phyloP scores from a whole-genome alignment of 495 filamentous ascomycete species.

The Clohesyomyces aquaticus region DNA sequence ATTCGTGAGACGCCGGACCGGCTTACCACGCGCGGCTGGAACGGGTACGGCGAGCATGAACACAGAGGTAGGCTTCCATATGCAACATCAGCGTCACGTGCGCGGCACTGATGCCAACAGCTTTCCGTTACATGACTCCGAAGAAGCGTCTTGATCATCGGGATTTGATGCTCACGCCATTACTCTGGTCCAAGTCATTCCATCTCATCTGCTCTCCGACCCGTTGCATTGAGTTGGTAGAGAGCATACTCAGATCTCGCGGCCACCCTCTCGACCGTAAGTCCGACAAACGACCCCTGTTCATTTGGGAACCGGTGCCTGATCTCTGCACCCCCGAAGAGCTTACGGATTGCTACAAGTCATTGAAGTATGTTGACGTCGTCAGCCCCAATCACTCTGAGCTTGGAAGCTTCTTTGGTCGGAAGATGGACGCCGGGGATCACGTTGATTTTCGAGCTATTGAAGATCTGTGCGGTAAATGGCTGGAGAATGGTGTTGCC shows the following conservation, averaged over 20 bases:
- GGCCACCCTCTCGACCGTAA: constrained; percentile 6
- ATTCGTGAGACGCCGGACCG: constrained; percentile 68
- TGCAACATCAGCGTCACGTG: constrained; percentile 3
- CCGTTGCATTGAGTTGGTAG: constrained; percentile 75
- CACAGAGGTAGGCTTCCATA: constrained; percentile 53
- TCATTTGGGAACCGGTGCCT: constrained; percentile 96
- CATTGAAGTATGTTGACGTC: constrained; percentile 75
- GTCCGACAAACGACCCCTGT: constrained; percentile 55
- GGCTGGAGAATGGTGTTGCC: constrained; percentile 60
- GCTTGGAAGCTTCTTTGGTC: constrained; percentile 76
- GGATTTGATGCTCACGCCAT: constrained; percentile 55
- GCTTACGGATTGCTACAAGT: constrained; percentile 70
- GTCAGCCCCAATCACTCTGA: constrained; percentile 89
- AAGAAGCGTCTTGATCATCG: constrained; percentile 75
- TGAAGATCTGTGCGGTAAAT: constrained; percentile 60
- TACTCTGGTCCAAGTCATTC: constrained; percentile 74
- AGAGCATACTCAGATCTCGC: constrained; percentile 56
- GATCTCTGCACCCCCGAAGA: constrained; percentile 81
- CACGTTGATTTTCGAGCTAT: constrained; percentile 56
- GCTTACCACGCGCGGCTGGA: constrained; percentile 88
- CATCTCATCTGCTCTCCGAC: constrained; percentile 84
- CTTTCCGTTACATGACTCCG: constrained; percentile 85
- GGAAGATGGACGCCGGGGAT: constrained; percentile 52
- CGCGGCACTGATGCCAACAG: constrained; percentile 51
- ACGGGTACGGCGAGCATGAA: constrained; percentile 71